Base-by-base conservation (phyloP, 1,284 basidiomycete species). In the Flammula alnicola region DNA sequence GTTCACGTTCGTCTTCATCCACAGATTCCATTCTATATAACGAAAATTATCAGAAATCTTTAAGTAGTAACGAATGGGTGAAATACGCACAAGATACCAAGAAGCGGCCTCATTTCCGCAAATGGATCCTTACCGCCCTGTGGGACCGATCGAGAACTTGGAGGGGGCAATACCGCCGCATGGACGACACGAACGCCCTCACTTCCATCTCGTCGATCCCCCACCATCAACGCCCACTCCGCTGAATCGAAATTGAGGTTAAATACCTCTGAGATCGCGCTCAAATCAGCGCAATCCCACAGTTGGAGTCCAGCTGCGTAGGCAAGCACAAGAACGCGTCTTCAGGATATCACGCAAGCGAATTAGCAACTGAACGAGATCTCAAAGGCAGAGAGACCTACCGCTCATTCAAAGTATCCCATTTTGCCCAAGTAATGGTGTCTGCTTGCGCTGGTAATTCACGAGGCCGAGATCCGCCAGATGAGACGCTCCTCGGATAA, bases 251-350 rank as follows among this genome's bases (percentile, higher is more conserved):
- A 52, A 23, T 63, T 63, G 30, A 84, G 55, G 54, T 83, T 81
- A 8, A 80, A 65, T 19, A 79, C 60, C 59, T 89, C 87, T 0
- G 69, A 63, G 2, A 88, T 76, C 0, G 76, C 73, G 11, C 73
- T 77, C 10, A 88, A 66, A 55, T 79, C 73, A 4, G 78, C 75
- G 55, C 81, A 83, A 59, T 89, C 84, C 86, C 86, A 90, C 22
- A 88, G 73, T 59, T 88, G 84, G 30, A 90, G 60, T 3, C 83
- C 83, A 4, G 71, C 65, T 6, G 70, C 61, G 62, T 88, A 88
- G 0, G 76, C 81, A 7, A 88, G 66, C 36, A 87, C 65, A 8
- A 89, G 75, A 5, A 86, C 63, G n/a, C 78, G 73, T 46, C 80
- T 81, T 43, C 33, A 29, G 29, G 33, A 54, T 41, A 1, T 8